Percentiles rank a stretch among this genome's conserved stretches.
phyloP scores from a whole-genome alignment of 2,329 filamentous ascomycete genomes.

The Phialemoniopsis sp. region DNA sequence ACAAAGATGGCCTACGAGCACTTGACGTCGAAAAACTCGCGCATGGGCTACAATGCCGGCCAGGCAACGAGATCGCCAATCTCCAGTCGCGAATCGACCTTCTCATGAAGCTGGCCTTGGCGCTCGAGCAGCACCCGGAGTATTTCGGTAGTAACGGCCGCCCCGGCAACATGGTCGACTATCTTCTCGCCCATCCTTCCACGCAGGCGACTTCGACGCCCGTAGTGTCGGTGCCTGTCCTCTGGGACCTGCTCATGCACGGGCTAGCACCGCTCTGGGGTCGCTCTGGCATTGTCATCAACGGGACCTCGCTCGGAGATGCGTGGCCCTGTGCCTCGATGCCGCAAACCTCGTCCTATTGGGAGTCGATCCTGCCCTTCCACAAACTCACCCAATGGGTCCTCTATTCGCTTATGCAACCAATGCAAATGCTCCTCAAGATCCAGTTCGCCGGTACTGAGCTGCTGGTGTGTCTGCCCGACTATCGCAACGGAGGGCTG shows the following conservation, averaged over 20 bases:
- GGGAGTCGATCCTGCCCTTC: conserved; percentile 68
- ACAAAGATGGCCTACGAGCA: conserved; percentile 72
- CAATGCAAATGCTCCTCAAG: conserved; percentile 48
- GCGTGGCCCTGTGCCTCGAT: conserved; percentile 89
- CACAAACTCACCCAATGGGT: conserved; percentile 71
- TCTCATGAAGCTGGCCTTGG: conserved; percentile 69
- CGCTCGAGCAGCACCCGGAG: conserved; percentile 70
- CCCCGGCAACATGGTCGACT: conserved; percentile 94
- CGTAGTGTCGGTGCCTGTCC: conserved; percentile 78
- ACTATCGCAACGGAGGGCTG: conserved; percentile 69
- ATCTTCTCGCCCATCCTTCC: conserved; percentile 85
- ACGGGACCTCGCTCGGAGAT: conserved; percentile 83
- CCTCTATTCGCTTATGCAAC: conserved; percentile 67
- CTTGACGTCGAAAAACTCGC: conserved; percentile 73
- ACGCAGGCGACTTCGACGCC: conserved; percentile 86
- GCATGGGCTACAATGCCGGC: conserved; percentile 78
- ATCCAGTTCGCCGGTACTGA: conserved; percentile 47
- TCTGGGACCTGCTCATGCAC: conserved; percentile 90
- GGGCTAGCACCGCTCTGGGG: conserved; percentile 89
- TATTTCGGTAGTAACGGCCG: conserved; percentile 81
- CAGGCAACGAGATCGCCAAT: conserved; percentile 77
- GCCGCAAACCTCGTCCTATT: conserved; percentile 49
- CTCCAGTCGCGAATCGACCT: conserved; percentile 80
- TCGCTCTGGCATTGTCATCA: conserved; percentile 76
- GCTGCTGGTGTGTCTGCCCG: conserved; percentile 63